Evolutionary conservation across 192 early-diverging fungal species (phyloP).

Genomic region (Linnemannia zychae): DNA sequence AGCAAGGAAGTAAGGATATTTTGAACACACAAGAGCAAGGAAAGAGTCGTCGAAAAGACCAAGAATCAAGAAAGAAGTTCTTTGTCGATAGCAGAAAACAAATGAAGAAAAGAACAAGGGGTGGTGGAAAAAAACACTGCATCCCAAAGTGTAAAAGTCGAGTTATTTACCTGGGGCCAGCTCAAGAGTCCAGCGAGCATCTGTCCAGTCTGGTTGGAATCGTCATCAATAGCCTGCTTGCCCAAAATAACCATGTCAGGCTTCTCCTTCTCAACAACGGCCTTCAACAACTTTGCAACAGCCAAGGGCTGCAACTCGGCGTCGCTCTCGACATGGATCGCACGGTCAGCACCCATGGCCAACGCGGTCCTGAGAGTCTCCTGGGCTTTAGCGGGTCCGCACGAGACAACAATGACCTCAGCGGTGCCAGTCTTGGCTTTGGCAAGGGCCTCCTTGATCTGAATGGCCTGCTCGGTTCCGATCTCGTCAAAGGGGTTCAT

Average conservation of each 20-base stretch:
- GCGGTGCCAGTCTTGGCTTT: slow-evolving; percentile 61
- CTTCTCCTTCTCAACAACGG: slow-evolving; percentile 90
- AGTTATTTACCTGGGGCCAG: slow-evolving; percentile 85
- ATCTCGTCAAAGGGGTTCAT: slow-evolving; percentile 99
- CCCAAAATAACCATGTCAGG: slow-evolving; percentile 95
- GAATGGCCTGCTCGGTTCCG: slow-evolving; percentile 96
- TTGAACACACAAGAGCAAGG: background rate
- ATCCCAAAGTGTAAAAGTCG: background rate
- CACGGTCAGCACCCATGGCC: slow-evolving; percentile 98
- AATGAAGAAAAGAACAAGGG: background rate
- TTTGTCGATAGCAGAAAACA: background rate
- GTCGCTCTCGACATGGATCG: slow-evolving; percentile 91
- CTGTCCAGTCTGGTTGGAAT: slow-evolving; percentile 97
- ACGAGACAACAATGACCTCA: slow-evolving; percentile 91
- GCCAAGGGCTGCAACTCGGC: slow-evolving; percentile 87
- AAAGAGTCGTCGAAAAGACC: background rate
- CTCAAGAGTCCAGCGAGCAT: slow-evolving; percentile 96
- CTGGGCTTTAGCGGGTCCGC: slow-evolving; percentile 89
- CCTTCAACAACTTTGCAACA: slow-evolving; percentile 95
- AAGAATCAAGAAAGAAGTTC: slow-evolving; percentile 1
- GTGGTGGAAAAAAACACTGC: too few species aligned
- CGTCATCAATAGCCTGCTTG: slow-evolving; percentile 99
- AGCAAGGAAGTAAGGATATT: background rate
- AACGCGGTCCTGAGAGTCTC: slow-evolving; percentile 96
- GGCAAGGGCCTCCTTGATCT: slow-evolving; percentile 88